A percentile compares a stretch with the other conserved stretches of the same genome.
These are phyloP conservation scores for Oehlia diaphana DNA, from an alignment of 192 early-diverging fungal genomes.

Conservation along the genomic window DNA sequence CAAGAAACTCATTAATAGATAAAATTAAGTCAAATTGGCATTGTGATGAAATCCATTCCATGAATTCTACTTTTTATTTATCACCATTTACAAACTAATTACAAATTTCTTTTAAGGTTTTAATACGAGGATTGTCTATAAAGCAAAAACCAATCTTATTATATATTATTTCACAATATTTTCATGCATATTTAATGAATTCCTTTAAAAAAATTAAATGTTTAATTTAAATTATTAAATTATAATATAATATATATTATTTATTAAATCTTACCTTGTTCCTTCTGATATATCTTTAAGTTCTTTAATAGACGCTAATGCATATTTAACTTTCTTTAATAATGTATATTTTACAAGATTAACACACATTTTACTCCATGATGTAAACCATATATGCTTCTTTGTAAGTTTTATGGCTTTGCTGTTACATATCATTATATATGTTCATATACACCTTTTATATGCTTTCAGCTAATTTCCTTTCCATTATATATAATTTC, in stretches of 20 bases:
- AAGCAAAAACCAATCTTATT: background rate
- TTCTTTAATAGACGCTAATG: background rate
- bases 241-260: background rate
- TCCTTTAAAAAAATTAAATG: background rate
- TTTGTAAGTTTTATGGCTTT: background rate
- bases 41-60: background rate
- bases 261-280: background rate
- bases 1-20: too few species aligned
- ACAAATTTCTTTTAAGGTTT: background rate
- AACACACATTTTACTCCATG: too few species aligned
- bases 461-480: too few species aligned
- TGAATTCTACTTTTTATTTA: background rate
- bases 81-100: background rate
- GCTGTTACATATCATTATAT: background rate
- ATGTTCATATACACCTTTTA: background rate
- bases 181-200: background rate
- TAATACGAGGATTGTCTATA: background rate
- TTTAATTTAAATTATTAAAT: too few species aligned
- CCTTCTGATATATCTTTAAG: slow-evolving; percentile 1
- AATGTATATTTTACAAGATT: background rate
- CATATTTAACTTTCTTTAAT: background rate
- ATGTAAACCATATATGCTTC: too few species aligned
- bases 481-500: too few species aligned
- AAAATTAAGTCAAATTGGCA: too few species aligned
- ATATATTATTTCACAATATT: background rate